Conservation (phyloP, 305 asterid species). For the Fraxinus velutina region DNA sequence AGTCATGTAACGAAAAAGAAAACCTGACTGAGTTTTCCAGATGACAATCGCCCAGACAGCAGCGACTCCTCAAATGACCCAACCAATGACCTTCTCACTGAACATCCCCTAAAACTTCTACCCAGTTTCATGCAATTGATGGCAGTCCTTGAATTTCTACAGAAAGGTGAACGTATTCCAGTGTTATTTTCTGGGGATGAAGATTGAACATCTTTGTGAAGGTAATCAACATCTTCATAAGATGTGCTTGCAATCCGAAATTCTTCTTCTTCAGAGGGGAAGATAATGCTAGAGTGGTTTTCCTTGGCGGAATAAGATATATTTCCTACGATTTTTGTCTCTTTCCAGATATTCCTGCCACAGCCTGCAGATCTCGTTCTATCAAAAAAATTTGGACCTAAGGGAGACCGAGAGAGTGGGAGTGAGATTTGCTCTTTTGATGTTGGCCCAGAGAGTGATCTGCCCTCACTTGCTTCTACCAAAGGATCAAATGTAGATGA, state of each 20-base stretch:
- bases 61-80: conserved; percentile 92
- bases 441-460: conserved; percentile 24
- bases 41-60: conserved; percentile 69
- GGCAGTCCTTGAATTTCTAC: conserved; percentile 31
- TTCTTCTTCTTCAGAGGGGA: conserved; percentile 44
- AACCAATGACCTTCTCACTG: conserved; percentile 72
- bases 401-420: conserved; percentile 60
- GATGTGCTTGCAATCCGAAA: conserved; percentile 35
- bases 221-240: conserved; percentile 32
- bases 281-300: conserved; percentile 31
- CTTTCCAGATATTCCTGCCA: conserved; percentile 31
- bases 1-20: conserved; percentile 10
- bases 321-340: conserved; percentile 26
- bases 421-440: conserved; percentile 30
- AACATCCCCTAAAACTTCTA: conserved; percentile 48
- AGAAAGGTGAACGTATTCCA: conserved; percentile 41
- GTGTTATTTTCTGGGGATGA: conserved; percentile 36
- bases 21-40: conserved; percentile 63
- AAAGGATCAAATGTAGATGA: conserved; percentile 31
- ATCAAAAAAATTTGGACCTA: conserved; percentile 46
- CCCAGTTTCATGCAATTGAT: conserved; percentile 31
- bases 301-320: conserved; percentile 40
- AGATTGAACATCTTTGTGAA: conserved; percentile 31
- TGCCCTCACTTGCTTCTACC: conserved; percentile 22
- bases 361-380: conserved; percentile 26